phyloP scores from a whole-genome alignment of 257 asterid species.

The Paraleonurus japonicus region DNA sequence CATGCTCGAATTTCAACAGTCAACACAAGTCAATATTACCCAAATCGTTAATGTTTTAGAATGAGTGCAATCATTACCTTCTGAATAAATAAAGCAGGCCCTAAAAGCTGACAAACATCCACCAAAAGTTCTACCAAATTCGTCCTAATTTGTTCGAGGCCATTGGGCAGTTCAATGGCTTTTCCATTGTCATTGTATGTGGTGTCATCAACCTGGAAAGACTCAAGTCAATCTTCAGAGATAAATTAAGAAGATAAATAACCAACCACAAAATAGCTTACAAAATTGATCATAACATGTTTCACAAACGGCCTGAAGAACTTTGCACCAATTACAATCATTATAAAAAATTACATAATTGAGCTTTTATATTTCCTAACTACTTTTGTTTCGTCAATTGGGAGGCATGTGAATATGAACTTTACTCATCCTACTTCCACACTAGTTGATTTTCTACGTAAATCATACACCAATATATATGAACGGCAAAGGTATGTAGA shows the following conservation, averaged over 20 bases:
- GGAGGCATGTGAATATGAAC: not conserved
- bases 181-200: constrained; percentile 51
- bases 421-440: not conserved
- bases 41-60: constrained; percentile 10
- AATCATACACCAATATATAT: not conserved
- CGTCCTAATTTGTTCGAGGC: constrained; percentile 79
- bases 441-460: not conserved
- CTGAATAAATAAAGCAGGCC: constrained; percentile 56
- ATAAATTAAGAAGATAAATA: constrained; percentile 4
- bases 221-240: constrained; percentile 16
- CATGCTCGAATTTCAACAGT: constrained; percentile 11
- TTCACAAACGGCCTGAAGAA: not conserved
- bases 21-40: not conserved
- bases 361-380: constrained; percentile 8
- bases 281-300: constrained; percentile 9
- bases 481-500: constrained; percentile 12
- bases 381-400: not conserved
- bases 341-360: not conserved
- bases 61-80: constrained; percentile 49
- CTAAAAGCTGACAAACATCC: constrained; percentile 74
- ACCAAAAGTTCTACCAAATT: constrained; percentile 74
- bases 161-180: constrained; percentile 64
- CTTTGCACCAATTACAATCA: constrained; percentile 14
- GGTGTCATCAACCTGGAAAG: constrained; percentile 67
- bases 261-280: constrained; percentile 11